phyloP scores from a whole-genome alignment of 2,329 filamentous ascomycete species.

The Coniochaeta sp. region DNA sequence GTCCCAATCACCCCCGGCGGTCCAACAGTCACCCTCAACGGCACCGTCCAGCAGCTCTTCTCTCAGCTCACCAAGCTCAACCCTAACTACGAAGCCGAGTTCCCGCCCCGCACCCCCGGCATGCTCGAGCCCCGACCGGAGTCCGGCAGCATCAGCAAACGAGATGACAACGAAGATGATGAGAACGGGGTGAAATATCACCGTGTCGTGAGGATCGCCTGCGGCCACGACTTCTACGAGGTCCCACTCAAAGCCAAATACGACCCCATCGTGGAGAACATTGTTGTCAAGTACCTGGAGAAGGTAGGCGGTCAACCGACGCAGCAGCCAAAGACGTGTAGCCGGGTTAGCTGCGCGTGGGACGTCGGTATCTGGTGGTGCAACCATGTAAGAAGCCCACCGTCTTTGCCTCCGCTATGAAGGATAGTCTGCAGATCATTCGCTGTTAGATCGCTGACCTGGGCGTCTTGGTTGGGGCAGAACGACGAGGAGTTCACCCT shows the following conservation, averaged over 20 bases:
- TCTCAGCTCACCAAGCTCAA: neutral
- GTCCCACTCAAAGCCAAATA: no score
- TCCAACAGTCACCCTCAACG: neutral
- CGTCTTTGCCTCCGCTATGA: neutral
- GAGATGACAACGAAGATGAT: no score
- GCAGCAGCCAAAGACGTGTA: neutral
- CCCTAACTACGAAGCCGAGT: conserved; percentile 1
- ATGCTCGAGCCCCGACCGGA: neutral
- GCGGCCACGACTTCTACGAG: neutral
- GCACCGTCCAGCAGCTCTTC: neutral
- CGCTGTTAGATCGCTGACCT: no score
- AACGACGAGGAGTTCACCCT: no score
- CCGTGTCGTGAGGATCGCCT: neutral
- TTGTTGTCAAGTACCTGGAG: neutral
- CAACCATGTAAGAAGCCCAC: neutral
- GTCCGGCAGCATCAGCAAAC: neutral
- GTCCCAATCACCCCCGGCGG: neutral
- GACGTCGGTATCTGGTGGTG: neutral
- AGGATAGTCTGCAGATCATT: no score
- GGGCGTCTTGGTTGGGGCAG: no score
- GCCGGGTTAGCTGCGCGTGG: neutral
- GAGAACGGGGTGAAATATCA: neutral
- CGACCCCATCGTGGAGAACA: neutral
- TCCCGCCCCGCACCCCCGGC: neutral
- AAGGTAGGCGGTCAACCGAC: neutral